phyloP scores from a whole-genome alignment of 2,329 filamentous ascomycete genomes.

The Colletotrichum shisoi region DNA sequence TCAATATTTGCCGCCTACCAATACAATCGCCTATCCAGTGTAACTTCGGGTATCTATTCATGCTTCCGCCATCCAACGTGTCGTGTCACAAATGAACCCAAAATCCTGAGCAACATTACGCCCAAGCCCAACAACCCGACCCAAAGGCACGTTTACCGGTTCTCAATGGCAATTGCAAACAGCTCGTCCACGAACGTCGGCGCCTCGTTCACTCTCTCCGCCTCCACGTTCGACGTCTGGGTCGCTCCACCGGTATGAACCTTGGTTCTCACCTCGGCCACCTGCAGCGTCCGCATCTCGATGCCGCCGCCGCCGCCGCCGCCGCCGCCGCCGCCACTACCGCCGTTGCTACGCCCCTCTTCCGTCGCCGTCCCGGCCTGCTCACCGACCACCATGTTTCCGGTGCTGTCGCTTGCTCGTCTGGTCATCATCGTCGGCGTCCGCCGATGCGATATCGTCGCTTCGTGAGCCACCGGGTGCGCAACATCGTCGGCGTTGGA shows the following conservation, averaged over 20 bases:
- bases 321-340: slow-evolving; percentile 34
- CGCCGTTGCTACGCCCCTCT: slow-evolving; percentile 13
- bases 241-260: slow-evolving; percentile 42
- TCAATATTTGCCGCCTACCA: background rate
- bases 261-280: slow-evolving; percentile 36
- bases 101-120: background rate
- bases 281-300: slow-evolving; percentile 44
- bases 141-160: slow-evolving; percentile 1
- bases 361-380: slow-evolving; percentile 9
- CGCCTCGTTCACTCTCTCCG: slow-evolving; percentile 48
- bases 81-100: background rate
- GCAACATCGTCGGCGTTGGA: slow-evolving; percentile 42
- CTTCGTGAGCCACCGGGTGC: slow-evolving; percentile 36
- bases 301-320: slow-evolving; percentile 40
- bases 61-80: background rate
- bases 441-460: slow-evolving; percentile 40
- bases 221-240: slow-evolving; percentile 47
- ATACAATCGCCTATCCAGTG: background rate
- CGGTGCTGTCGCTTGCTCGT: slow-evolving; percentile 15
- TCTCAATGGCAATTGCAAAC: slow-evolving; percentile 45
- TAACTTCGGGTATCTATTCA: slow-evolving; percentile 20
- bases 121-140: background rate
- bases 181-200: slow-evolving; percentile 58
- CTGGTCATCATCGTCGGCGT: slow-evolving; percentile 24
- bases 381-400: slow-evolving; percentile 3